A percentile compares a stretch with the other conserved stretches of the same genome.
Evolutionary conservation across 1,139 yeast genomes (phyloP).

Genomic region (Yamadazyma diospyri): DNA sequence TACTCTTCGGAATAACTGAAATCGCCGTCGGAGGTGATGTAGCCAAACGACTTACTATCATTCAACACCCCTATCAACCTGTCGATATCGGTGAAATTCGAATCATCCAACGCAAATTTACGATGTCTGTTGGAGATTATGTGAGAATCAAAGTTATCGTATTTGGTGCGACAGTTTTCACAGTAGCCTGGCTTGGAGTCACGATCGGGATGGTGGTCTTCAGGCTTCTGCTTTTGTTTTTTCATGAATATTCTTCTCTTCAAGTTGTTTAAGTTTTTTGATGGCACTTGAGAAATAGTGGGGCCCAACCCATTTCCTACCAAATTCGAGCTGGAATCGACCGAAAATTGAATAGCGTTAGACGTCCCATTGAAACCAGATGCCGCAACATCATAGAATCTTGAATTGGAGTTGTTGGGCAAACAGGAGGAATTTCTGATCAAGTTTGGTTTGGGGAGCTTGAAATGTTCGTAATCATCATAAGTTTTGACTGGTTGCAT

Average conservation of each 20-base stretch:
- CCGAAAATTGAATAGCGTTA: slow-evolving; percentile 35
- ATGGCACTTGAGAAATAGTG: slow-evolving; percentile 60
- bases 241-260: slow-evolving; percentile 50
- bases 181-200: slow-evolving; percentile 68
- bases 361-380: slow-evolving; percentile 76
- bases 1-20: slow-evolving; percentile 21
- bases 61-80: slow-evolving; percentile 51
- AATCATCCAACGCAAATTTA: slow-evolving; percentile 70
- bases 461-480: slow-evolving; percentile 13
- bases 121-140: slow-evolving; percentile 68
- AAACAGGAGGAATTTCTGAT: slow-evolving; percentile 30
- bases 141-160: slow-evolving; percentile 78
- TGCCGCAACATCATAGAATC: slow-evolving; percentile 67
- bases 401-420: slow-evolving; percentile 33
- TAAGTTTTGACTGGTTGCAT: slow-evolving; percentile 9
- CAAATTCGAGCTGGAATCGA: slow-evolving; percentile 34
- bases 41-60: slow-evolving; percentile 41
- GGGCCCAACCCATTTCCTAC: slow-evolving; percentile 71
- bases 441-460: slow-evolving; percentile 24
- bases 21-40: slow-evolving; percentile 44
- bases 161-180: slow-evolving; percentile 89
- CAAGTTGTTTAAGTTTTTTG: slow-evolving; percentile 60
- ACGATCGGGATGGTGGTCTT: slow-evolving; percentile 25
- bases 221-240: slow-evolving; percentile 41
- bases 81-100: slow-evolving; percentile 77